These are phyloP conservation scores for Anaeromyces robustus DNA, from an alignment of 192 early-diverging fungal species.

Conservation along the genomic window DNA sequence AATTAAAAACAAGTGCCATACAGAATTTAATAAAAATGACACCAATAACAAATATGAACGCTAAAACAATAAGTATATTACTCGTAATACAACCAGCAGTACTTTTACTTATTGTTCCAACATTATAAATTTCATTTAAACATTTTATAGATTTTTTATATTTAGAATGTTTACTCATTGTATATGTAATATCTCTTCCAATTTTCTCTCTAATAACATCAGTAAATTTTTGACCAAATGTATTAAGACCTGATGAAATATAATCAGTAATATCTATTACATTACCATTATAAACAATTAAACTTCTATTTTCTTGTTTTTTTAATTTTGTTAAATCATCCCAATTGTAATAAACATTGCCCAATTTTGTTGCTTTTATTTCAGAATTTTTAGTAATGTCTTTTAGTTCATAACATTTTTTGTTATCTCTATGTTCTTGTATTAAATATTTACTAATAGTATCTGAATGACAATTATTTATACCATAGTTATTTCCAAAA, in stretches of 20 bases:
- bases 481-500: not conserved
- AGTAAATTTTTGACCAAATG: not conserved
- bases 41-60: slow-evolving; percentile 19
- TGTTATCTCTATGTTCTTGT: not conserved
- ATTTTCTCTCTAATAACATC: not conserved
- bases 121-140: slow-evolving; percentile 9
- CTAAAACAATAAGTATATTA: slow-evolving; percentile 10
- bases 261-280: not conserved
- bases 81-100: slow-evolving; percentile 19
- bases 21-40: slow-evolving; percentile 13
- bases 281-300: not conserved
- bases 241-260: not conserved
- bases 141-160: slow-evolving; percentile 11
- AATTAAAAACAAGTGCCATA: slow-evolving; percentile 13
- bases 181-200: not conserved
- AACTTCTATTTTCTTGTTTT: not conserved
- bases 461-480: not conserved
- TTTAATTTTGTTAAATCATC: not conserved
- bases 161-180: not conserved
- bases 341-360: not conserved
- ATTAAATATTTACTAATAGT: not conserved
- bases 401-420: not conserved
- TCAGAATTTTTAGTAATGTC: not conserved
- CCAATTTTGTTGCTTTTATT: not conserved
- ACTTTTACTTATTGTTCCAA: slow-evolving; percentile 14